These are phyloP conservation scores for Salix viminalis DNA, from an alignment of 345 rosid genomes.

Conservation along the genomic window DNA sequence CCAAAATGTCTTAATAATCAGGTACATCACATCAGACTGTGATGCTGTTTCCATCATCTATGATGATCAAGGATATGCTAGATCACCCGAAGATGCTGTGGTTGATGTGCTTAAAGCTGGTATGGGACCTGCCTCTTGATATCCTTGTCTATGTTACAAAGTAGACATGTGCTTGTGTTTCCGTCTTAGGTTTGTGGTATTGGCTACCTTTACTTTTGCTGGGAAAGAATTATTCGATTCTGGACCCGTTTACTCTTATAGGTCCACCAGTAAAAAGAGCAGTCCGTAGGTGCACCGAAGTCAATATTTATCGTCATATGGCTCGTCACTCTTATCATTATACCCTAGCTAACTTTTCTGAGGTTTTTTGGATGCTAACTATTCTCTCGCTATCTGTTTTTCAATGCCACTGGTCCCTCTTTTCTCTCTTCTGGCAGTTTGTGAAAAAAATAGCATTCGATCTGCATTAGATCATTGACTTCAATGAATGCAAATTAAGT, in stretches of 20 bases:
- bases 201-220: neutral
- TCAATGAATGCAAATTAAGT: neutral
- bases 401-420: no score
- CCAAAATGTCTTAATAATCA: conserved; percentile 13
- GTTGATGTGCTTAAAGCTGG: conserved; percentile 79
- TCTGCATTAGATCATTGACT: neutral
- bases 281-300: neutral
- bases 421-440: neutral
- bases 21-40: conserved; percentile 86
- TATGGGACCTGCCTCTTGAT: conserved; percentile 18
- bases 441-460: neutral
- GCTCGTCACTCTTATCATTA: neutral
- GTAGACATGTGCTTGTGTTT: conserved; percentile 17
- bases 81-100: conserved; percentile 80
- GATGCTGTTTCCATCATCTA: conserved; percentile 74
- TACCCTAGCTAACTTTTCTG: neutral
- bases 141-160: neutral
- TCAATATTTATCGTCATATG: neutral
- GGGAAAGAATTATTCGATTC: neutral
- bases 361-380: neutral
- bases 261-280: neutral
- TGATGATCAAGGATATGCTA: conserved; percentile 56
- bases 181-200: neutral
- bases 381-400: no score
- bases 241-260: neutral